Evolutionary conservation across 148 eudicot species (phyloP).

Genomic region (Linanthus parryae): DNA sequence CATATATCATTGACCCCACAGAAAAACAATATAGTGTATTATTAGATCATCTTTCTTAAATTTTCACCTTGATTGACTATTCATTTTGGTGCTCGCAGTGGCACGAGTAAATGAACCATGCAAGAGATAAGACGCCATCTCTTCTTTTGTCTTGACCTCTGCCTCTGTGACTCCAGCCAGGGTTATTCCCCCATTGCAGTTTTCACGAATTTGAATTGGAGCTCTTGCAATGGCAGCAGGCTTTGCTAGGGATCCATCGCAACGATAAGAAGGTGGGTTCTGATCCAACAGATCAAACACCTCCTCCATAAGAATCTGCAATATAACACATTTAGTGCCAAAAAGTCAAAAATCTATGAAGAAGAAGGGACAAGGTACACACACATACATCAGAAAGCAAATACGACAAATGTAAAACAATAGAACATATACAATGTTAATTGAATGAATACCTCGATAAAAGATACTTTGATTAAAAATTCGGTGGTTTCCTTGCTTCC

Average conservation of each 20-base stretch:
- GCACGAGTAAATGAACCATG: slow-evolving; percentile 73
- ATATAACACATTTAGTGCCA: too few species aligned
- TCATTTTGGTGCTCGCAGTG: slow-evolving; percentile 86
- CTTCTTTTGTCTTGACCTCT: slow-evolving; percentile 62
- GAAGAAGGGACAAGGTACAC: too few species aligned
- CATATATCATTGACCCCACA: too few species aligned
- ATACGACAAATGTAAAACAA: background rate
- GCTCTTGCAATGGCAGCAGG: slow-evolving; percentile 42
- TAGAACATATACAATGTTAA: background rate
- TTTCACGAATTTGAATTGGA: slow-evolving; percentile 80
- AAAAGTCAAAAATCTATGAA: too few species aligned
- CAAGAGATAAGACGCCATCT: slow-evolving; percentile 59
- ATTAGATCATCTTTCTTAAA: too few species aligned
- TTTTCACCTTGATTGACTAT: slow-evolving; percentile 90
- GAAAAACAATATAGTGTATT: too few species aligned
- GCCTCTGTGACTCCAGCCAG: slow-evolving; percentile 80
- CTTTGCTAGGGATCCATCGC: slow-evolving; percentile 34
- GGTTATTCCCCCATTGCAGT: slow-evolving; percentile 62
- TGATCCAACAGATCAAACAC: slow-evolving; percentile 77
- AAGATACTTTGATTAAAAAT: slow-evolving; percentile 63
- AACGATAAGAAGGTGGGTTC: slow-evolving; percentile 22
- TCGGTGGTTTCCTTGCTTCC: slow-evolving; percentile 44
- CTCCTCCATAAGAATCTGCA: slow-evolving; percentile 79
- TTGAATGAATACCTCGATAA: slow-evolving; percentile 54
- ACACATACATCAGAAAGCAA: background rate